These are phyloP conservation scores for Penicillium macrosclerotiorum DNA, from an alignment of 495 filamentous ascomycete species.

Conservation along the genomic window DNA sequence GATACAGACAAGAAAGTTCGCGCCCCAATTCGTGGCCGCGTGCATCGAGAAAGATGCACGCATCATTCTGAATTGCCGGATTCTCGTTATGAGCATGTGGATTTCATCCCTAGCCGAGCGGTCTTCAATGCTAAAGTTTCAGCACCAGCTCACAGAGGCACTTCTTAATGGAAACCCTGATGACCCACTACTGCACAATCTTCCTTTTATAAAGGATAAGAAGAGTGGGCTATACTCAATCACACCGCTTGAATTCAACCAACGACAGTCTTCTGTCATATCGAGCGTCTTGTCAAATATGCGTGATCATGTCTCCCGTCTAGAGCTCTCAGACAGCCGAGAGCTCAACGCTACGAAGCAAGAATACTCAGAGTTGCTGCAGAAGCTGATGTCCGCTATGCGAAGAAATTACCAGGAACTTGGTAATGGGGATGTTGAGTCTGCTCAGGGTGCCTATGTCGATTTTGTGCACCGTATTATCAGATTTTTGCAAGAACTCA, in stretches of 20 bases:
- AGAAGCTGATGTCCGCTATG: slow-evolving; percentile 63
- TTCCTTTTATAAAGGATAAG: slow-evolving; percentile 55
- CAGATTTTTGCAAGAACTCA: slow-evolving; percentile 63
- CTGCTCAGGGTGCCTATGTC: slow-evolving; percentile 57
- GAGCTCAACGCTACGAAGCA: slow-evolving; percentile 39
- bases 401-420: slow-evolving; percentile 65
- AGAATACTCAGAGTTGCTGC: slow-evolving; percentile 56
- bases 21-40: slow-evolving; percentile 58
- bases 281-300: slow-evolving; percentile 65
- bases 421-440: slow-evolving; percentile 32
- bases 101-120: slow-evolving; percentile 62
- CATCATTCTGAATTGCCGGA: slow-evolving; percentile 44
- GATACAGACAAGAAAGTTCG: slow-evolving; percentile 62
- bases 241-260: slow-evolving; percentile 51
- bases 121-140: slow-evolving; percentile 64
- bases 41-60: slow-evolving; percentile 50
- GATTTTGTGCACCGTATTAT: slow-evolving; percentile 65
- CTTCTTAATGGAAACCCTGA: slow-evolving; percentile 48
- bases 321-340: slow-evolving; percentile 26
- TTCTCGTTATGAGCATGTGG: slow-evolving; percentile 55
- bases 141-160: slow-evolving; percentile 58
- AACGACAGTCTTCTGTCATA: slow-evolving; percentile 58
- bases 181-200: slow-evolving; percentile 56
- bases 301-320: slow-evolving; percentile 49
- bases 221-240: slow-evolving; percentile 46